phyloP scores from a whole-genome alignment of 1,139 yeast species.

The Suhomyces maxii region DNA sequence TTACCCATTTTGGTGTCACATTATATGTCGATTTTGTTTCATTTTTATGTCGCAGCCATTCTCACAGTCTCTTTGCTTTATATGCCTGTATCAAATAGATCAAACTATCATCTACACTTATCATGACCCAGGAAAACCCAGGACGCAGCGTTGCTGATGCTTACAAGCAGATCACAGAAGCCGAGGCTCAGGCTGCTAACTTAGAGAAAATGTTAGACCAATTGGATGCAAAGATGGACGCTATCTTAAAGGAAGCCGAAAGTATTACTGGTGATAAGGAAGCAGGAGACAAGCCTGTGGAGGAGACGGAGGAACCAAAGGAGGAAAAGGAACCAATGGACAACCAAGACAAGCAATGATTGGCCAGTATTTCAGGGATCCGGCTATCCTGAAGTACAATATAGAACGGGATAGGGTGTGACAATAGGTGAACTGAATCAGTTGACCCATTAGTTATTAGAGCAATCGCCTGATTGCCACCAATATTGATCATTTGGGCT shows the following conservation, averaged over 20 bases:
- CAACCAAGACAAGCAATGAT: neutral
- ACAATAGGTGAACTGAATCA: no score
- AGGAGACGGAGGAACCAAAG: neutral
- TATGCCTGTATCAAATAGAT: neutral
- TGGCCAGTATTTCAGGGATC: no score
- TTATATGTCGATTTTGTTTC: no score
- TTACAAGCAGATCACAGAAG: conserved; percentile 51
- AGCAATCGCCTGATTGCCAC: no score
- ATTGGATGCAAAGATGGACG: conserved; percentile 56
- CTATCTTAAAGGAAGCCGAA: conserved; percentile 44
- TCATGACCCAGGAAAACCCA: conserved; percentile 16
- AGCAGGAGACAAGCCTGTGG: conserved; percentile 1
- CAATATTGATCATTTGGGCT: no score
- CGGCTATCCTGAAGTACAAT: no score
- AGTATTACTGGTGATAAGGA: conserved; percentile 7
- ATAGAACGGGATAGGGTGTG: no score
- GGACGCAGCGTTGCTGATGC: conserved; percentile 43
- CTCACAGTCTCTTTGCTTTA: neutral
- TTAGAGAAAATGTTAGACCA: conserved; percentile 57
- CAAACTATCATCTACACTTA: neutral
- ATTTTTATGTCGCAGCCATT: no score
- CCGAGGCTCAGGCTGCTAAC: conserved; percentile 53
- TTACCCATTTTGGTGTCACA: no score
- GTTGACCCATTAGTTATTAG: no score
- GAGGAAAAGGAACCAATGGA: neutral